Base-by-base conservation (phyloP, 208 protist species). In the Leptomonas seymouri region DNA sequence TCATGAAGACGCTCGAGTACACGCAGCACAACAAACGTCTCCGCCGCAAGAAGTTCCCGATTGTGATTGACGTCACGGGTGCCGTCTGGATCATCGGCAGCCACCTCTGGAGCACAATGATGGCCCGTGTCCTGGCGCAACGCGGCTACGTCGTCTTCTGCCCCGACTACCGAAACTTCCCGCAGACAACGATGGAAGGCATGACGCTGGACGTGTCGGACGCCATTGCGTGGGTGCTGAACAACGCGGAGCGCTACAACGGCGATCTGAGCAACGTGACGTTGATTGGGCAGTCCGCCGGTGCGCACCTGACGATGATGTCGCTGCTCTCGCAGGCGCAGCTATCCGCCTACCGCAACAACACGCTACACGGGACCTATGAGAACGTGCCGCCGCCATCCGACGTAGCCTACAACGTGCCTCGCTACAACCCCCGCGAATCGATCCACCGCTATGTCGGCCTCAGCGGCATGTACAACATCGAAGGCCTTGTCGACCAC, bases 131-230 rank as follows among this genome's bases (percentile, higher is more conserved):
- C 14, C 68, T 97, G 5, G 80, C 90, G 14, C 70, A 80, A 36
- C 80, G 89, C 44, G 93, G 93, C 39, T 94, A 93, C 79, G 70
- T 95, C 31, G 90, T 94, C 16, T 95, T 97, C 78, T 93, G 86
- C 76, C 93, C 93, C 12, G 93, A 97, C 86, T 97, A 97, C 79
- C 89, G 93, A 56, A 97, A 97, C 84, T 97, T 95, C 66, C 93
- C 93, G 34, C 90, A 95, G 80, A 93, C 86, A 39, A 86, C 85
- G 63, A 87, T 97, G 88, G 88, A 93, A 66, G 92, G 88, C 46
- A 97, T 97, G 92, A 87, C 86, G 70, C 76, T 91, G 28, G 92
- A 97, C 72, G 79, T 94, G 25, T 93, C 86, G 14, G 93, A 95
- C 53, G 90, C 93, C 45, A 83, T 97, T 51, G 74, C 71, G 46